Base-by-base conservation (phyloP, 148 eudicot genomes). In the Drosera capensis region DNA sequence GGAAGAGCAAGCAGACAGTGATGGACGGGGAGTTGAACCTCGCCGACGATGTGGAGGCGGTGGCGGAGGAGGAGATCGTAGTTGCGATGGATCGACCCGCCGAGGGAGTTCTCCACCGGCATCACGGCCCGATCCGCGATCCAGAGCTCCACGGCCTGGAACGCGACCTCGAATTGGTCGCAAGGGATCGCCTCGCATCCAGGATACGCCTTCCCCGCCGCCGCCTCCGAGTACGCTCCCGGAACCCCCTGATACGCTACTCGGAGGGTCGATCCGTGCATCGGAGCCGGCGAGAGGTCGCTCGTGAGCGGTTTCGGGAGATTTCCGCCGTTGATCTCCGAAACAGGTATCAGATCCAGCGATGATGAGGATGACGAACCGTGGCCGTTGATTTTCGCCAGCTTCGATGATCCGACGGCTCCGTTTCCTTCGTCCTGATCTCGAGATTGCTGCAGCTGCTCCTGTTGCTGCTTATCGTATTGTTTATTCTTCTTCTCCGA, bases 221-320 rank as follows among this genome's bases (percentile, higher is more conserved):
- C 96, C 0, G 94, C 85, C 17, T 86, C 96, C 0, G 94, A 82
- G 67, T 82, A 86, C 7, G 96, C 94, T 6, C 96, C 96, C 7
- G 96, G 96, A 2, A 86, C 96, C 2, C 96, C 96, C 26, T 86
- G 96, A 56, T 86, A 82, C 0, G 96, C 96, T 1, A 86, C 96
- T 1, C 96, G 82, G 2, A 86, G 68, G 7, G 50, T 37, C 0
- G 82, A 54, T 1, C 96, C 96, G 72, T 86, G 96, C 80, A 68
- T 71, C 52, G 96, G 96, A 0, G 82, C 77, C 8, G 88, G 74
- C 0, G 88, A 76, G 0, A 86, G 56, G 51, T 82, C 88, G 0
- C 77, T 60, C 9, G 73, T 64, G 16, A 82, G 72, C 12, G 86
- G 75, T 52, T 77, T 79, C 7, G 88, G 93, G 5, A 73, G 67